These are phyloP conservation scores for Calonectria honghensis DNA, from an alignment of 2,329 filamentous ascomycete genomes.

Conservation along the genomic window DNA sequence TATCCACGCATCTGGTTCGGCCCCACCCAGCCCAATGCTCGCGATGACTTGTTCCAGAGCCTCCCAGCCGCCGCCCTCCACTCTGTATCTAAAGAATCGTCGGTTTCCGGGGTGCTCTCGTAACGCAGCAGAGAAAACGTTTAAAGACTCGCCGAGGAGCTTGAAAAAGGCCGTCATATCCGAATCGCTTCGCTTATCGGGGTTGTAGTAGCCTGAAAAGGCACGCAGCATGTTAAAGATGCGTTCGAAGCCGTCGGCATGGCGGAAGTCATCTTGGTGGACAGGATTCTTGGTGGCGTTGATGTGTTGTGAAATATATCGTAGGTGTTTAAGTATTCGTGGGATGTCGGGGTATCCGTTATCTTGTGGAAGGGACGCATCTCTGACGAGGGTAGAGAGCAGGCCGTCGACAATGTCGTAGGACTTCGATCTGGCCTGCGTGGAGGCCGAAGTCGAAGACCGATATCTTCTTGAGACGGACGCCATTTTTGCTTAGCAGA, in stretches of 20 bases:
- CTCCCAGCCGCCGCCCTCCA: slow-evolving; percentile 87
- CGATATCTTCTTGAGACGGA: slow-evolving; percentile 74
- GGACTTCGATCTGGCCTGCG: slow-evolving; percentile 74
- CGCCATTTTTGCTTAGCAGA: slow-evolving; percentile 65
- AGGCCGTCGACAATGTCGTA: slow-evolving; percentile 75
- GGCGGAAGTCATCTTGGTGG: slow-evolving; percentile 87
- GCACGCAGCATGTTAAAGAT: slow-evolving; percentile 81
- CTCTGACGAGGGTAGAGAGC: slow-evolving; percentile 67
- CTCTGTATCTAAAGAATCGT: slow-evolving; percentile 86
- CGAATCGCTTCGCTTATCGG: slow-evolving; percentile 74
- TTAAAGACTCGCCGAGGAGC: slow-evolving; percentile 82
- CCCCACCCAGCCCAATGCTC: slow-evolving; percentile 78
- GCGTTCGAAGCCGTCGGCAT: slow-evolving; percentile 85
- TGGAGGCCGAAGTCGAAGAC: slow-evolving; percentile 78
- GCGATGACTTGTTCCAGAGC: slow-evolving; percentile 83
- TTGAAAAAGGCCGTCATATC: slow-evolving; percentile 81
- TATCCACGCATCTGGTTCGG: slow-evolving; percentile 80
- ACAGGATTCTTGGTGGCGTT: slow-evolving; percentile 68
- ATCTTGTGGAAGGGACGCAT: slow-evolving; percentile 57
- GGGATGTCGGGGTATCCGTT: slow-evolving; percentile 69
- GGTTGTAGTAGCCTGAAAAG: slow-evolving; percentile 85
- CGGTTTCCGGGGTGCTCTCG: slow-evolving; percentile 89
- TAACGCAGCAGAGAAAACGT: slow-evolving; percentile 84
- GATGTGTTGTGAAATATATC: slow-evolving; percentile 79
- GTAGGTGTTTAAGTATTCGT: slow-evolving; percentile 73